phyloP scores from a whole-genome alignment of 306 rosid genomes.

The Sophora flavescens region DNA sequence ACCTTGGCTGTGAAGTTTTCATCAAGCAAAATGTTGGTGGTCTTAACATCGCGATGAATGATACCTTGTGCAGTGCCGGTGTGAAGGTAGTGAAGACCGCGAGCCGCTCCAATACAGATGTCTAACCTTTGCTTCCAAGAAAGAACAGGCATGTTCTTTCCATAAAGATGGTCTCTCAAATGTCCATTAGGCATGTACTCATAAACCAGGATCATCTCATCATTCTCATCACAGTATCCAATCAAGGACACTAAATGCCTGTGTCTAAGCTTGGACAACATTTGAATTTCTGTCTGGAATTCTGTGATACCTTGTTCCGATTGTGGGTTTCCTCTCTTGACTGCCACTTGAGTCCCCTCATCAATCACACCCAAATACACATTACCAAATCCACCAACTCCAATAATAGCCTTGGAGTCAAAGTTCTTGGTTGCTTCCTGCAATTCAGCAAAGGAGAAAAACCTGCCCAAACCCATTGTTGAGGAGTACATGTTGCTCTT shows the following conservation, averaged over 20 bases:
- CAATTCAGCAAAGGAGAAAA: conserved; percentile 58
- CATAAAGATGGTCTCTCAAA: conserved; percentile 70
- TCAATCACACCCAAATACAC: conserved; percentile 66
- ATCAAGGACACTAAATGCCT: conserved; percentile 70
- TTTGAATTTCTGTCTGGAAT: conserved; percentile 70
- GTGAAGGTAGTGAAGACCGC: conserved; percentile 74
- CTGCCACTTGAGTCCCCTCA: conserved; percentile 65
- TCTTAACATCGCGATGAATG: conserved; percentile 71
- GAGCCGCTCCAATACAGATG: conserved; percentile 63
- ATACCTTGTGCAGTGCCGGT: conserved; percentile 73
- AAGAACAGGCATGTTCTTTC: conserved; percentile 55
- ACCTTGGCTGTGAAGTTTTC: conserved; percentile 70
- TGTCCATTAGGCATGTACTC: conserved; percentile 72
- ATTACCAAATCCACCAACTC: conserved; percentile 74
- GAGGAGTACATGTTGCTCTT: conserved; percentile 61
- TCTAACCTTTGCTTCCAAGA: conserved; percentile 74
- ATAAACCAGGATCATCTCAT: conserved; percentile 68
- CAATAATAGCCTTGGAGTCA: conserved; percentile 58
- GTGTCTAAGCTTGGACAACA: conserved; percentile 69
- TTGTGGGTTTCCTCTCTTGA: conserved; percentile 74
- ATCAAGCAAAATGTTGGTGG: conserved; percentile 67
- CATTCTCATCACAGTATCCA: conserved; percentile 69
- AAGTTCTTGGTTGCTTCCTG: conserved; percentile 72
- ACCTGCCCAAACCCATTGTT: conserved; percentile 59
- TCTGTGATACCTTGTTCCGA: conserved; percentile 72